Evolutionary conservation across 768 basidiomycete genomes (phyloP).

Genomic region (Suillus subalutaceus): DNA sequence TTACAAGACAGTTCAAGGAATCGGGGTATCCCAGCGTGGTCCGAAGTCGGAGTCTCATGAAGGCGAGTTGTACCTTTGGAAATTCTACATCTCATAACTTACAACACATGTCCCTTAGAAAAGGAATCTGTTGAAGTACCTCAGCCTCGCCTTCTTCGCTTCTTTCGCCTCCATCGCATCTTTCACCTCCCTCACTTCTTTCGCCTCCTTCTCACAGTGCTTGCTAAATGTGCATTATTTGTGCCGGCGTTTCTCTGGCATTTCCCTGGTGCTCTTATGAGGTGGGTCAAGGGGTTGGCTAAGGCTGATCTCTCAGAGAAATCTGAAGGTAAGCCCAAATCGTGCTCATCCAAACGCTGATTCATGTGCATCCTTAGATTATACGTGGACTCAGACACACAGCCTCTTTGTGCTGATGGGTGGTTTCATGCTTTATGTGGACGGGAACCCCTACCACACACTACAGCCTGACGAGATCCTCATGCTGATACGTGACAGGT

Average conservation of each 20-base stretch:
- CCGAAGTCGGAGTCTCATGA: background rate
- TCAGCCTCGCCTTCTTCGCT: no score
- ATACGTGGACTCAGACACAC: constrained; percentile 8
- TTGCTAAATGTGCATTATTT: no score
- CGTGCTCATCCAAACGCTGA: no score
- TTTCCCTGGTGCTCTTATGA: background rate
- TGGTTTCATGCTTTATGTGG: constrained; percentile 20
- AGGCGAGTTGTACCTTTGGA: background rate
- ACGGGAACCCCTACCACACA: background rate
- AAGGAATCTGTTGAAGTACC: no score
- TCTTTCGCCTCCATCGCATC: no score
- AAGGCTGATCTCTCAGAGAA: background rate
- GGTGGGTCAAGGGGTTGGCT: background rate
- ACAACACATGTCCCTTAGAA: no score
- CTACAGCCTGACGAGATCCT: background rate
- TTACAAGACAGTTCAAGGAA: background rate
- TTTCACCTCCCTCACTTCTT: no score
- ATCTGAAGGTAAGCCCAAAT: background rate
- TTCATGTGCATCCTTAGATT: background rate
- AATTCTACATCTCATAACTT: background rate
- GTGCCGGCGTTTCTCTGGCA: no score
- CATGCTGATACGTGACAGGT: background rate
- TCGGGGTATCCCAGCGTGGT: no score
- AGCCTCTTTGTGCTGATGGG: constrained; percentile 16
- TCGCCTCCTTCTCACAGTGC: no score